A percentile compares a stretch with the other conserved stretches of the same genome.
phyloP scores from a whole-genome alignment of 148 eudicot genomes.

The Diospyros kaki region DNA sequence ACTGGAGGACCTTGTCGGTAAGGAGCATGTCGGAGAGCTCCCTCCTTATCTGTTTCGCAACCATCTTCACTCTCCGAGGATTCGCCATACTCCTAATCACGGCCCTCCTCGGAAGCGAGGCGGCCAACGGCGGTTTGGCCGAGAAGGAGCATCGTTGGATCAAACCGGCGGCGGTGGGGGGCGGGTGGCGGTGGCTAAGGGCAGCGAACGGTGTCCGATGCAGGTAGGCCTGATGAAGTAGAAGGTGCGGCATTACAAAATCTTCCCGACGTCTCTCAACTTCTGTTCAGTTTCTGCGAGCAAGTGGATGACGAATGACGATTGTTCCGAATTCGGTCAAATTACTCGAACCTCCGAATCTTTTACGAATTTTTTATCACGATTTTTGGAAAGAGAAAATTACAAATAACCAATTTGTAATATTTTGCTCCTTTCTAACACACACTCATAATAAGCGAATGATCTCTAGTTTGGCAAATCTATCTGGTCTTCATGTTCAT shows the following conservation, averaged over 20 bases:
- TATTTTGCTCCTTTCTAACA: too few species aligned
- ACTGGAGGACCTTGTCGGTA: conserved; percentile 71
- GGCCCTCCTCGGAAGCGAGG: not conserved
- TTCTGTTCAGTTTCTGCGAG: too few species aligned
- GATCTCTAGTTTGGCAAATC: too few species aligned
- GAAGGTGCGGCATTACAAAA: conserved; percentile 22
- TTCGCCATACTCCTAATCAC: conserved; percentile 69
- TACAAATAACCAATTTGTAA: too few species aligned
- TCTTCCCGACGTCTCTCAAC: not conserved
- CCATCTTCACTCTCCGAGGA: conserved; percentile 86
- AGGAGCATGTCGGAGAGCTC: conserved; percentile 86
- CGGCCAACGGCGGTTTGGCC: not conserved
- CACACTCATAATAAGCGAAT: too few species aligned
- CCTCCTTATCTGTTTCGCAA: conserved; percentile 79
- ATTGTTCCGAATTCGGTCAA: too few species aligned
- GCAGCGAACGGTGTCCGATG: conserved; percentile 19
- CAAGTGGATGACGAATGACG: too few species aligned
- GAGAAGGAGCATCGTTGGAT: conserved; percentile 2
- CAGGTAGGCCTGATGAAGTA: conserved; percentile 3
- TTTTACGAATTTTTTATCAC: too few species aligned
- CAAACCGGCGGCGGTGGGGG: not conserved
- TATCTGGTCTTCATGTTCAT: too few species aligned
- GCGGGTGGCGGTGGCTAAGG: conserved; percentile 13
- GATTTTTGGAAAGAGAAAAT: too few species aligned
- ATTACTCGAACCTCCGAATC: too few species aligned